A percentile compares a stretch with the other conserved stretches of the same genome.
Conservation (phyloP, 495 filamentous ascomycete species). For the Daldinia caldariorum region DNA sequence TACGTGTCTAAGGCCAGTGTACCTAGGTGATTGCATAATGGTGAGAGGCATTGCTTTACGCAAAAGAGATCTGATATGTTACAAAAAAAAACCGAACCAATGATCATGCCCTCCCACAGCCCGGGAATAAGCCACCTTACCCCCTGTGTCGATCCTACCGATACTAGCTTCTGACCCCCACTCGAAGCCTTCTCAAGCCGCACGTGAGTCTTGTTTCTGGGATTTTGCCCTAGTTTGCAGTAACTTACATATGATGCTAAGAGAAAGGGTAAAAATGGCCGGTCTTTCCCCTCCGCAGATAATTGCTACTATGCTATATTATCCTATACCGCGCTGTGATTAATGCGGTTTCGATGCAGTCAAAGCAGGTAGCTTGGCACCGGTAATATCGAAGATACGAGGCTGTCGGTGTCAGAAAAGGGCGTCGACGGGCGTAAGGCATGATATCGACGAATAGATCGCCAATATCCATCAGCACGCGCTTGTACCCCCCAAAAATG, state of each 20-base stretch:
- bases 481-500: conserved; percentile 20
- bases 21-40: conserved; percentile 20
- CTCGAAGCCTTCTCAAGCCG: conserved; percentile 11
- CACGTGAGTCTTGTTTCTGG: conserved; percentile 31
- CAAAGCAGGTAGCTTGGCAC: neutral
- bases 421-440: neutral
- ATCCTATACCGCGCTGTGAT: neutral
- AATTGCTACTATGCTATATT: neutral
- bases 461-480: conserved; percentile 19
- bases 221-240: conserved; percentile 17
- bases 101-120: conserved; percentile 26
- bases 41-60: neutral
- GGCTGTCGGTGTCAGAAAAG: conserved; percentile 15
- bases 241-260: neutral
- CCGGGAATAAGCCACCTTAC: conserved; percentile 34
- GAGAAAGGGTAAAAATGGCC: conserved; percentile 3
- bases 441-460: conserved; percentile 32
- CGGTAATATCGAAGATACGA: conserved; percentile 8
- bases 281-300: conserved; percentile 7
- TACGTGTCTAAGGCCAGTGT: too few relatives aligned
- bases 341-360: neutral
- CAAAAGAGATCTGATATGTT: conserved; percentile 20
- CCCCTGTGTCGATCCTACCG: conserved; percentile 44
- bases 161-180: conserved; percentile 40
- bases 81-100: conserved; percentile 20